A percentile compares a stretch with the other conserved stretches of the same genome.
phyloP scores from a whole-genome alignment of 2,329 filamentous ascomycete species.

The Aspergillus persii region DNA sequence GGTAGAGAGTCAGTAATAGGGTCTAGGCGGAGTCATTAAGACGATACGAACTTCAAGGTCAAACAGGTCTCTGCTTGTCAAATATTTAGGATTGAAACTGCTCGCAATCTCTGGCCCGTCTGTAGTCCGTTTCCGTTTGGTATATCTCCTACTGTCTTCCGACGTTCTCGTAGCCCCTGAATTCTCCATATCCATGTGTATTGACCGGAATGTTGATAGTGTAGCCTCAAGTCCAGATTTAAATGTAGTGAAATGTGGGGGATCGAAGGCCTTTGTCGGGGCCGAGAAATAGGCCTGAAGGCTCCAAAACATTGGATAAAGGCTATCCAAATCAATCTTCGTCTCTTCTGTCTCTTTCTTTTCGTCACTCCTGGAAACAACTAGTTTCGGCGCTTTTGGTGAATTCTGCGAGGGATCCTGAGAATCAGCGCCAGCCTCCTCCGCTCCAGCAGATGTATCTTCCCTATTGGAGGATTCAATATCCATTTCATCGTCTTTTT shows the following conservation, averaged over 20 bases:
- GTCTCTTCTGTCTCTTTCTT: constrained; percentile 20
- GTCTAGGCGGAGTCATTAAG: not conserved
- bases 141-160: constrained; percentile 63
- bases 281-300: constrained; percentile 90
- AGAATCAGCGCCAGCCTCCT: constrained; percentile 22
- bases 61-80: constrained; percentile 96
- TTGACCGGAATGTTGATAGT: constrained; percentile 71
- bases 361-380: constrained; percentile 21
- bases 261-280: constrained; percentile 76
- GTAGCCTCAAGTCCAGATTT: constrained; percentile 63
- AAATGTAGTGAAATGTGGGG: constrained; percentile 64
- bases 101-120: constrained; percentile 64
- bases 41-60: constrained; percentile 71
- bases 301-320: constrained; percentile 94
- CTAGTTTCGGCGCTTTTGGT: constrained; percentile 24
- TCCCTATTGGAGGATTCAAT: constrained; percentile 55
- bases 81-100: constrained; percentile 93
- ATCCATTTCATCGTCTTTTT: constrained; percentile 60
- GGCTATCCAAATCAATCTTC: constrained; percentile 64
- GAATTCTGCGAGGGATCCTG: constrained; percentile 14
- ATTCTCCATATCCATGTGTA: constrained; percentile 67
- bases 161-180: constrained; percentile 54
- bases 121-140: constrained; percentile 68
- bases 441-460: constrained; percentile 32
- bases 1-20: constrained; percentile 20